Evolutionary conservation across 148 eudicot species (phyloP), one percentile per base, ranked within the genome.

Genomic region (Oxyria digyna): DNA sequence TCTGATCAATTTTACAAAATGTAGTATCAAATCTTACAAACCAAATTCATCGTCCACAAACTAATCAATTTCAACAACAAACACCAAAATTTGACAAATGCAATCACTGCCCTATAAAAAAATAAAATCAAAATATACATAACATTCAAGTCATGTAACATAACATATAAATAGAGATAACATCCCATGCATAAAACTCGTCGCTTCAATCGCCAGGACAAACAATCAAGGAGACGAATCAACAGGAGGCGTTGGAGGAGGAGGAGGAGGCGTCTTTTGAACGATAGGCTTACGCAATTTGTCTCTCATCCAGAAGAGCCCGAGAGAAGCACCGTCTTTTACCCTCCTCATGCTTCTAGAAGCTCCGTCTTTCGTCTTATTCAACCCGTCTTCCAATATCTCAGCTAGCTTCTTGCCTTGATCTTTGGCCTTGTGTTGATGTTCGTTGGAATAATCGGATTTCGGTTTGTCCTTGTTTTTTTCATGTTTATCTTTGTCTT

Each of bases 341-440:
- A 70, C 66, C 49, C 55, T 70, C 50, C 24, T 70, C 65, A 70
- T 70, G 46, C 73, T 62, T 40, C 42, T 70, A 26, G 73, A 42
- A 38, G 81, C 84, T 1, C 49, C 87, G 17, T 76, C 83, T 55
- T 79, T 86, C 0, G 83, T 77, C n/a, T 74, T 81, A 64, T 73
- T 71, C 23, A 77, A 74, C 42, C 81, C 73, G 40, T 69, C 48
- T 3, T 76, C 74, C 4, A 81, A 59, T 46, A 72, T 81, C 50
- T 71, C 75, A 0, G 74, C 17, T 4, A 77, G 40, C 31, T 50
- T 76, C 52, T 74, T 74, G 17, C 42, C 68, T 10, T n/a, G n/a
- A n/a, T 77, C 74, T 23, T 8, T 49, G 38, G 6, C 65, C 9
- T 31, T 66, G 32, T 70, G 68, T 1, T 70, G 63, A 7, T 59